Base-by-base conservation (phyloP, 192 early-diverging fungal species). In the Backusella circina region DNA sequence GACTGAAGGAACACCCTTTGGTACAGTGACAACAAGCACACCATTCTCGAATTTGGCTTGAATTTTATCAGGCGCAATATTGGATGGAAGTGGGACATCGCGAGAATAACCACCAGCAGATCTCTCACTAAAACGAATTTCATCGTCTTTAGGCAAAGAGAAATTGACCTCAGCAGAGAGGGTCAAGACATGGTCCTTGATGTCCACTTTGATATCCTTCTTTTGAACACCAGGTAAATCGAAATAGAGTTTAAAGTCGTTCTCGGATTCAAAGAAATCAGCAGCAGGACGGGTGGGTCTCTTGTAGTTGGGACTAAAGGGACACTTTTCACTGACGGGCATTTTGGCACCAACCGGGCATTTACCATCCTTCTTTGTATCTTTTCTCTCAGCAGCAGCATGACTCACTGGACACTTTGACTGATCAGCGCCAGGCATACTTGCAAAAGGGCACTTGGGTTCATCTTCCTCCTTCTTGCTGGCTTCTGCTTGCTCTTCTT, bases 211-310 rank as follows among this genome's bases (percentile, higher is more conserved):
- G 65, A 91, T 75, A 21, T 91, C 80, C 26, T 90, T 87, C 69
- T 89, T 87, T 28, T 36, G 66, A 23, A 88, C 78, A 15, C 90
- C 90, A 32, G 90, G 89, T 30, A 91, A 65, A 44, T 91, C 90
- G 15, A 79, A 83, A 77, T 82, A 78, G 7, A 91, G 67, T 13
- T 72, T 38, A 70, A 77, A 87, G 8, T 77, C 80, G 16, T 88
- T 82, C 10, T 84, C 83, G 3, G 67, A 80, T 79, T 91, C 87
- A 54, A 77, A 81, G 32, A 90, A 66, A 67, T 90, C 88, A 12
- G 87, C 26, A 26, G 64, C 37, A 10, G 85, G 85, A 18, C 35
- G n/a, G 9, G 35, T 0, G 7, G 35, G n/a, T 2, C 23, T n/a
- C 33, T 73, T 30, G 73, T 67, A 76, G 35, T 70, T 70, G 15